Evolutionary conservation across 495 filamentous ascomycete genomes (phyloP), one percentile per base, ranked within the genome.

Genomic region (Annulohypoxylon nitens): DNA sequence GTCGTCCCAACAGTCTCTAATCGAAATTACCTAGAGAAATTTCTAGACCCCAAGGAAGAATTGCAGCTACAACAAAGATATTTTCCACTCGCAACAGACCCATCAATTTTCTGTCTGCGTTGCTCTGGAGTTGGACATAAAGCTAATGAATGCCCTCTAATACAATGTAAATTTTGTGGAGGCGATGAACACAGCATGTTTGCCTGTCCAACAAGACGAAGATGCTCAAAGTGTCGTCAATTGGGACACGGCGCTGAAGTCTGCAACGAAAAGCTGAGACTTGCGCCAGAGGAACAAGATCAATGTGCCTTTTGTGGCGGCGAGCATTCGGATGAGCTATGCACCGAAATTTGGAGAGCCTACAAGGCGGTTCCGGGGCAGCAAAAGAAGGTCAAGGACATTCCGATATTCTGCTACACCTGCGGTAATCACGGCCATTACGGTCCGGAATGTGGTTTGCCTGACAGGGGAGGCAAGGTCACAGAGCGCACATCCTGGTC

Each of bases 391-490:
- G 83, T 86, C 45, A 78, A 77, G 30, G 61, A 61, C 25, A 69
- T 86, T 7, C 81, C 82, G 0, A 61, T 76, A 0, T 86, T 77
- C 55, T 86, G 84, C 59, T 83, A 82, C 60, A 68, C 62, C 33
- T 86, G 84, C 62, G 84, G 83, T 23, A 61, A 45, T 4, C 64
- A 73, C 16, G 74, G 75, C 3, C 84, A 86, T 59, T 83, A 82
- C 58, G 78, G 79, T 2, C 57, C 72, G 1, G 82, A 81, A 14
- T 86, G 84, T 55, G 66, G 69, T 0, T 55, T 78, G 34, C 70
- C 71, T 7, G 62, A 65, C 41, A 63, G 64, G 8, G 47, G 36
- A 12, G 70, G 55, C 45, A 74, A 78, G 20, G 60, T 59, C n/a
- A 57, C 61, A 23, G 68, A 41, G 26, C 18, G 5, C 6, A 64